Evolutionary conservation across 2,329 filamentous ascomycete species (phyloP).

Genomic region (Aureobasidium sp.): DNA sequence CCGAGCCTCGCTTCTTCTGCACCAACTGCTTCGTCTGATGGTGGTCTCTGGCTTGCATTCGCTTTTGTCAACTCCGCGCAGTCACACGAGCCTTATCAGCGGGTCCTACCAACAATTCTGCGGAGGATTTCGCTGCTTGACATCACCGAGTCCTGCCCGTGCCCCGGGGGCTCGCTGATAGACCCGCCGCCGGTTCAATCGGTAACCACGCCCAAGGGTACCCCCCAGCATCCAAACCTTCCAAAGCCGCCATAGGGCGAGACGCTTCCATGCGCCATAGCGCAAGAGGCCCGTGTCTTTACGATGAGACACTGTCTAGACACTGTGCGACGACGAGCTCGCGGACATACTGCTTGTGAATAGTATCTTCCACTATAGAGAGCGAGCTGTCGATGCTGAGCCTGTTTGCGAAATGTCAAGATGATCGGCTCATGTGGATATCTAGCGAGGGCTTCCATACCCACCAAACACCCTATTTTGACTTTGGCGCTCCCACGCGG

Average conservation of each 20-base stretch:
- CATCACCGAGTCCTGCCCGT: conserved; percentile 10
- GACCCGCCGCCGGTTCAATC: conserved; percentile 1
- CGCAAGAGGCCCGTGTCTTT: neutral
- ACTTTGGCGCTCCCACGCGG: conserved; percentile 4
- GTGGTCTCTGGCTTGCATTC: conserved; percentile 3
- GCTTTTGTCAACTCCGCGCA: neutral
- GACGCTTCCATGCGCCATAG: conserved; percentile 5
- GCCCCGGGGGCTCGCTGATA: conserved; percentile 6
- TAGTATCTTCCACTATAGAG: neutral
- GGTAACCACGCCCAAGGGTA: neutral
- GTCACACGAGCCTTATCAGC: conserved; percentile 10
- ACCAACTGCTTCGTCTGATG: neutral
- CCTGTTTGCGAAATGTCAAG: neutral
- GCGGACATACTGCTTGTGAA: neutral
- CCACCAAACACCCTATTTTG: neutral
- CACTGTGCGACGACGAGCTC: neutral
- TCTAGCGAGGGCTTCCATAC: neutral
- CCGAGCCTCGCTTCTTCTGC: neutral
- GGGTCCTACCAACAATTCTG: neutral
- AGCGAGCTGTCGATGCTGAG: neutral
- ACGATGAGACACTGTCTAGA: neutral
- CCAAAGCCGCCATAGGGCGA: neutral
- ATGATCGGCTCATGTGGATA: neutral
- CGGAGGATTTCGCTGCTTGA: conserved; percentile 7
- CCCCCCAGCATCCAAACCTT: neutral